Conservation (phyloP, 768 basidiomycete genomes). For the Pisolithus microcarpus region DNA sequence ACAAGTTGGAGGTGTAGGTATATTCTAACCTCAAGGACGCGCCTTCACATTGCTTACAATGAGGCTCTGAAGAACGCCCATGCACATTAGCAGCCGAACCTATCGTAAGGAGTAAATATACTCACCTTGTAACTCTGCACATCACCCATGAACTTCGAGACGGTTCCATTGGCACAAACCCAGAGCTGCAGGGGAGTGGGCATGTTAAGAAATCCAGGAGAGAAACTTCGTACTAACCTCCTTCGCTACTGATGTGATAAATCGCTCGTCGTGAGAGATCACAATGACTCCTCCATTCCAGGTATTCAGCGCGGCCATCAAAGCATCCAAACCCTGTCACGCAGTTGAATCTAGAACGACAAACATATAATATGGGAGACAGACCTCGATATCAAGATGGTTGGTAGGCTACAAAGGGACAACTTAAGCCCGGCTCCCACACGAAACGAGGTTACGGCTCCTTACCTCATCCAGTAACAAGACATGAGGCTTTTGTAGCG, state of each 20-base stretch:
- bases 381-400: conserved; percentile 89
- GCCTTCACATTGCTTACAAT: conserved; percentile 68
- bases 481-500: conserved; percentile 85
- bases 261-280: conserved; percentile 93
- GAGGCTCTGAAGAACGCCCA: conserved; percentile 43
- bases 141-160: conserved; percentile 80
- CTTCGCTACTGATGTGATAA: conserved; percentile 83
- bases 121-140: conserved; percentile 86
- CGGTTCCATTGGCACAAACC: conserved; percentile 84
- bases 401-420: conserved; percentile 66
- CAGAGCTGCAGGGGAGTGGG: conserved; percentile 53
- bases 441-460: conserved; percentile 5
- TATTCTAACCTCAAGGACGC: conserved; percentile 18
- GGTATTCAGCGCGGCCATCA: conserved; percentile 71
- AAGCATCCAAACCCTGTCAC: conserved; percentile 80
- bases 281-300: conserved; percentile 93
- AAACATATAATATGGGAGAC: conserved; percentile 4
- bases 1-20: no score
- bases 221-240: conserved; percentile 41
- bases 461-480: conserved; percentile 87
- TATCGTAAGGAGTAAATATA: not conserved
- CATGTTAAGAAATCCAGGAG: conserved; percentile 1
- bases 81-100: not conserved
- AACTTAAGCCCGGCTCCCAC: not conserved
- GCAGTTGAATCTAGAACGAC: not conserved